Evolutionary conservation across 2,329 filamentous ascomycete species (phyloP).

Genomic region (Penicillium thymicola): DNA sequence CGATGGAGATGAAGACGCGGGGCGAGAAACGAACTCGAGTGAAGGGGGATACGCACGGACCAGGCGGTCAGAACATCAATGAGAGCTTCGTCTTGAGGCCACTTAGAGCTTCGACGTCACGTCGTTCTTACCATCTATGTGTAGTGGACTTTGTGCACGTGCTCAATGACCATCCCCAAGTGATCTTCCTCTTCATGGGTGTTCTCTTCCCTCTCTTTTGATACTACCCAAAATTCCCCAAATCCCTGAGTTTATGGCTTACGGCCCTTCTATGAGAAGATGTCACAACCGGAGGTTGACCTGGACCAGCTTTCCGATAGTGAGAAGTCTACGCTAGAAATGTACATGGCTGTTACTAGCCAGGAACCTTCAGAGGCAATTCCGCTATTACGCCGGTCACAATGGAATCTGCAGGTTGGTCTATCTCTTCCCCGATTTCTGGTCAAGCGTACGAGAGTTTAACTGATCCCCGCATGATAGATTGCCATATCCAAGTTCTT

Average conservation of each 20-base stretch:
- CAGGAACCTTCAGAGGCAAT: slow-evolving; percentile 75
- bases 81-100: slow-evolving; percentile 6
- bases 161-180: neutral
- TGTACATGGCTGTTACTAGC: slow-evolving; percentile 83
- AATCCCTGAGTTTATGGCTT: slow-evolving; percentile 21
- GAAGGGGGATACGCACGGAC: slow-evolving; percentile 25
- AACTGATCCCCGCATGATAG: slow-evolving; percentile 46
- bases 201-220: neutral
- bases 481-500: slow-evolving; percentile 98
- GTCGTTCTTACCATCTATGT: neutral
- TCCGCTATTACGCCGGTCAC: slow-evolving; percentile 73
- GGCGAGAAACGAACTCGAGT: slow-evolving; percentile 23
- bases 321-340: slow-evolving; percentile 81
- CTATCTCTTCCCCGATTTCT: neutral
- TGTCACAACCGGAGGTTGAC: slow-evolving; percentile 49
- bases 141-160: neutral
- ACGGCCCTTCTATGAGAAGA: slow-evolving; percentile 26
- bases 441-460: slow-evolving; percentile 4
- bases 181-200: neutral
- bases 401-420: slow-evolving; percentile 89
- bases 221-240: neutral
- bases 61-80: slow-evolving; percentile 25
- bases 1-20: slow-evolving; percentile 22
- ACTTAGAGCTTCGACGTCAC: slow-evolving; percentile 7
- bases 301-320: slow-evolving; percentile 67